Conservation (phyloP, 345 rosid genomes). For the Acer negundo region DNA sequence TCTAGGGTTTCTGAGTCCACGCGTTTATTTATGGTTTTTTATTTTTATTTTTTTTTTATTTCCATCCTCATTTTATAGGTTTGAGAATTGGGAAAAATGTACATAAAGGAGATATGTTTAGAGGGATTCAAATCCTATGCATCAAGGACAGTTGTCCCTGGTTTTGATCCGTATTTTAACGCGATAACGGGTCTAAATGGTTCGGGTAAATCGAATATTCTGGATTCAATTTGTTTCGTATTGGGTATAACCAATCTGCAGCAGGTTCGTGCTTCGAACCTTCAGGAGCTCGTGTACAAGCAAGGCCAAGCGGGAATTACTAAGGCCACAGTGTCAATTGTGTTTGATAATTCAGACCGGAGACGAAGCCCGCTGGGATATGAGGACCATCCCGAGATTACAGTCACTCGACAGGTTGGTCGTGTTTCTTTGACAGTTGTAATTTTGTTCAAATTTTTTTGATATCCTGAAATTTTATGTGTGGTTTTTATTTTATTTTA, state of each 20-base stretch:
- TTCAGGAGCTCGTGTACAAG: constrained; percentile 98
- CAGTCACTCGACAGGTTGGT: constrained; percentile 87
- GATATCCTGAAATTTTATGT: not conserved
- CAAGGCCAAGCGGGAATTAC: constrained; percentile 99
- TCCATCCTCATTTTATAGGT: constrained; percentile 10
- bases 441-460: not conserved
- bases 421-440: not conserved
- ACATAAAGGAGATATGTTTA: constrained; percentile 82
- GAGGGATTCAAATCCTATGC: constrained; percentile 99
- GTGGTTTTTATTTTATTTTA: not conserved
- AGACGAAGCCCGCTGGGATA: constrained; percentile 86
- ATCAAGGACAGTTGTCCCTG: constrained; percentile 87
- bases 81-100: constrained; percentile 40
- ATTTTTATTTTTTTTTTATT: too few relatives aligned
- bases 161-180: constrained; percentile 90
- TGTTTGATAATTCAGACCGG: constrained; percentile 86
- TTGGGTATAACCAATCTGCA: constrained; percentile 97
- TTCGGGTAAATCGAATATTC: constrained; percentile 93
- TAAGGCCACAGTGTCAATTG: constrained; percentile 86
- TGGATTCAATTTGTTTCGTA: constrained; percentile 96
- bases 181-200: constrained; percentile 97
- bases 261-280: constrained; percentile 96
- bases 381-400: constrained; percentile 81
- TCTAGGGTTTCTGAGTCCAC: not conserved
- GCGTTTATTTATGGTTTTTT: not conserved